Conservation (phyloP, 305 asterid genomes). For the Fraxinus floribunda region DNA sequence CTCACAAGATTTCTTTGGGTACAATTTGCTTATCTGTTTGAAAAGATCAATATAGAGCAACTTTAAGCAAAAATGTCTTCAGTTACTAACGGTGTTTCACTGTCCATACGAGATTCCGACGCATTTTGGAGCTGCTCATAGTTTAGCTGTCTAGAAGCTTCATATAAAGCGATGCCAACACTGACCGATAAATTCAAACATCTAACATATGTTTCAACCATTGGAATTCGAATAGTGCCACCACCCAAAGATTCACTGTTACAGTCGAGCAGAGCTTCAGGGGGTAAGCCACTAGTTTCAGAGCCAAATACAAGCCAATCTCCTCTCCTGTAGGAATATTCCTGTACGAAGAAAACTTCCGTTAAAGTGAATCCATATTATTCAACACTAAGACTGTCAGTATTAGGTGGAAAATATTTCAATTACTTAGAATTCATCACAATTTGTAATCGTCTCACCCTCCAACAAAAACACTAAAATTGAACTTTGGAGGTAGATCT, state of each 20-base stretch:
- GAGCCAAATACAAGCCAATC: conserved; percentile 98
- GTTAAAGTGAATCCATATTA: neutral
- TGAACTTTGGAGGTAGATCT: neutral
- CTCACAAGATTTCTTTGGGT: neutral
- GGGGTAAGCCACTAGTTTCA: conserved; percentile 76
- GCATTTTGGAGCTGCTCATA: conserved; percentile 64
- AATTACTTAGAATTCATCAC: neutral
- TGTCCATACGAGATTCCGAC: conserved; percentile 41
- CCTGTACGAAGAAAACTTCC: conserved; percentile 43
- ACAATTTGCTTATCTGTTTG: neutral
- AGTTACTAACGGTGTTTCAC: conserved; percentile 42
- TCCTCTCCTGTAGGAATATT: conserved; percentile 66
- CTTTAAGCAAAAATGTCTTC: conserved; percentile 76
- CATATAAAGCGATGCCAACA: conserved; percentile 85
- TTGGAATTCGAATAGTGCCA: conserved; percentile 76
- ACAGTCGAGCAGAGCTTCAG: conserved; percentile 79
- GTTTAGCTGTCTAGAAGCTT: conserved; percentile 87
- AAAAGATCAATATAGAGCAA: neutral
- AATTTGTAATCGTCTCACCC: neutral
- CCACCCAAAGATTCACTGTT: conserved; percentile 59
- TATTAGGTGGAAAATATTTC: neutral
- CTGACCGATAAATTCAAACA: conserved; percentile 90
- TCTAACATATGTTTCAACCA: conserved; percentile 90
- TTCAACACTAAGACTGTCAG: neutral
- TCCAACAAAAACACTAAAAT: neutral